These are phyloP conservation scores for Schizophyllum amplum DNA, from an alignment of 1,284 basidiomycete genomes.

Conservation along the genomic window DNA sequence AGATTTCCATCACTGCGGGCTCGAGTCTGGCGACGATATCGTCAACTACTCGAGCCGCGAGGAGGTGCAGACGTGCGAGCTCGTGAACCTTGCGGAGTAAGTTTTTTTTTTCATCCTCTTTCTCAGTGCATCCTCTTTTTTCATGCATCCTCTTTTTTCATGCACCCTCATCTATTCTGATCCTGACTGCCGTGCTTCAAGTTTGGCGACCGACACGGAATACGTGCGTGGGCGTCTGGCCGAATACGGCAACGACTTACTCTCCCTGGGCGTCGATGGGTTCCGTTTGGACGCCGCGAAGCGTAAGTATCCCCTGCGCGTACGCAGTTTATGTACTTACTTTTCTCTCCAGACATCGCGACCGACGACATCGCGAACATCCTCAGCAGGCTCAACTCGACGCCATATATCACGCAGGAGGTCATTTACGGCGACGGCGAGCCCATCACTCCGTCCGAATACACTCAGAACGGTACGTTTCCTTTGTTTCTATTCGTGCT, in stretches of 20 bases:
- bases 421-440: too few relatives aligned
- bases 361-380: neutral
- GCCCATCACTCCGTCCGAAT: slow-evolving; percentile 49
- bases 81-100: slow-evolving; percentile 51
- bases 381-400: too few relatives aligned
- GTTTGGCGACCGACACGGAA: slow-evolving; percentile 52
- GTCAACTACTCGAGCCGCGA: slow-evolving; percentile 42
- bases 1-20: slow-evolving; percentile 61
- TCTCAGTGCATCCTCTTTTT: too few relatives aligned
- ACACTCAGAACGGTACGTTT: slow-evolving; percentile 37
- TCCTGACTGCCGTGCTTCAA: slow-evolving; percentile 14
- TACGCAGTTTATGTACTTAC: too few relatives aligned
- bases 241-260: slow-evolving; percentile 49
- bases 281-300: slow-evolving; percentile 63
- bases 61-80: slow-evolving; percentile 56
- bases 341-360: neutral
- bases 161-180: neutral
- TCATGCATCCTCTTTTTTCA: neutral
- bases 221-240: slow-evolving; percentile 48
- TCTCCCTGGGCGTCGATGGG: slow-evolving; percentile 57
- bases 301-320: slow-evolving; percentile 30
- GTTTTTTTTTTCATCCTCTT: too few relatives aligned
- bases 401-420: slow-evolving; percentile 15
- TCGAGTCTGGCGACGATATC: slow-evolving; percentile 45
- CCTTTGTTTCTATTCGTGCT: neutral